Evolutionary conservation across 495 filamentous ascomycete species (phyloP), one percentile per base, ranked within the genome.

Genomic region (Neurospora sp.): DNA sequence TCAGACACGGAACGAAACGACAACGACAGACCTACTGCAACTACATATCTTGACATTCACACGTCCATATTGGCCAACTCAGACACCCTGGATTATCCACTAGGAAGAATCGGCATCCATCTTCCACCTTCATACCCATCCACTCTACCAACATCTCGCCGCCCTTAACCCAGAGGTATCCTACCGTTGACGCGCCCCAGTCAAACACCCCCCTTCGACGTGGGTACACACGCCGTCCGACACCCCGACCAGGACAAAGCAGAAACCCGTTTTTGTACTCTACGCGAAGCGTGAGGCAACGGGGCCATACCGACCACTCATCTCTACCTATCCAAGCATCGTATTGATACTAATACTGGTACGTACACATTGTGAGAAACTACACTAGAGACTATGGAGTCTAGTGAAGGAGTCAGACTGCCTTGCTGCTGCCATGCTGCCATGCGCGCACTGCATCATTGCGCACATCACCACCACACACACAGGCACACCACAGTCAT

Each of bases 31-130:
- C 70, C n/a, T 39, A 28, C 70, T 40, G 28, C 31, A 39, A 71
- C 38, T 71, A 42, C 38, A 31, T 71, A 4, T 21, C 40, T 31
- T 66, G 54, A 34, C 54, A 66, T 74, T 71, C 48, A 71, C 74
- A 66, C 54, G 4, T 66, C 28, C 54, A 66, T 66, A 66, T 19
- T 34, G 71, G 76, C 76, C 79, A 80, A 72, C 78, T 77, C 77
- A 78, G 79, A 80, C 75, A 78, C 72, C 72, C 78, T 2, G 15
- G 15, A 66, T 66, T 31, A 62, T 62, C 54, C 54, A 62, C 54
- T 62, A 31, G 24, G 54, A 31, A 62, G 24, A 31, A 31, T 54
- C 45, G 45, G 45, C 45, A 54, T 54, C 45, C 4, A 59, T 15
- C 48, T 7, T 59, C 48, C 21, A 54, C 45, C 6, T 54, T 13